phyloP scores from a whole-genome alignment of 75 land plant genomes.

The Pinus albicaulis region DNA sequence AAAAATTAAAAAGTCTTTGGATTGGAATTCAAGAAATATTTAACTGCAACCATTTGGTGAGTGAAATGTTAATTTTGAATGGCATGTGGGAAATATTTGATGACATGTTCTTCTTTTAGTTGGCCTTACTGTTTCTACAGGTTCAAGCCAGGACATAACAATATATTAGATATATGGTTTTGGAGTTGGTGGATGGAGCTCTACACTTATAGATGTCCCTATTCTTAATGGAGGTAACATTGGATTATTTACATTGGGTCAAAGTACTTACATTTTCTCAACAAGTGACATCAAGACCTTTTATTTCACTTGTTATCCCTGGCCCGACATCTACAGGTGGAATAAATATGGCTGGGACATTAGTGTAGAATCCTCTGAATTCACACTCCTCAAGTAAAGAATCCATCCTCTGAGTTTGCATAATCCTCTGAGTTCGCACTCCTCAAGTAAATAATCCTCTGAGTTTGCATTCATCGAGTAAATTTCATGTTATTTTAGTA shows the following conservation, averaged over 20 bases:
- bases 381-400: slow-evolving; percentile 46
- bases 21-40: no score
- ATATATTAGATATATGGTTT: slow-evolving; percentile 22
- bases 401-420: no score
- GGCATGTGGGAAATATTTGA: no score
- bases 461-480: slow-evolving; percentile 64
- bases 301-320: slow-evolving; percentile 12
- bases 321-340: slow-evolving; percentile 13
- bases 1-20: no score
- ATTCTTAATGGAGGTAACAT: slow-evolving; percentile 33
- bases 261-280: slow-evolving; percentile 1
- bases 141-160: slow-evolving; percentile 28
- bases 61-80: no score
- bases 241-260: no score
- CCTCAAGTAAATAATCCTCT: no score
- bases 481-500: background rate
- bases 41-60: no score
- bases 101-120: no score
- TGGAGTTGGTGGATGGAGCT: slow-evolving; percentile 75
- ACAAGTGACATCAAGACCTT: slow-evolving; percentile 18
- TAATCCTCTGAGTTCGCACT: slow-evolving; percentile 56
- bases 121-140: no score
- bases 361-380: slow-evolving; percentile 70
- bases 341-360: slow-evolving; percentile 86
- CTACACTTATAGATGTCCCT: slow-evolving; percentile 81